These are phyloP conservation scores for Phytopythium helicoides DNA, from an alignment of 352 stramenopile species.

Conservation along the genomic window DNA sequence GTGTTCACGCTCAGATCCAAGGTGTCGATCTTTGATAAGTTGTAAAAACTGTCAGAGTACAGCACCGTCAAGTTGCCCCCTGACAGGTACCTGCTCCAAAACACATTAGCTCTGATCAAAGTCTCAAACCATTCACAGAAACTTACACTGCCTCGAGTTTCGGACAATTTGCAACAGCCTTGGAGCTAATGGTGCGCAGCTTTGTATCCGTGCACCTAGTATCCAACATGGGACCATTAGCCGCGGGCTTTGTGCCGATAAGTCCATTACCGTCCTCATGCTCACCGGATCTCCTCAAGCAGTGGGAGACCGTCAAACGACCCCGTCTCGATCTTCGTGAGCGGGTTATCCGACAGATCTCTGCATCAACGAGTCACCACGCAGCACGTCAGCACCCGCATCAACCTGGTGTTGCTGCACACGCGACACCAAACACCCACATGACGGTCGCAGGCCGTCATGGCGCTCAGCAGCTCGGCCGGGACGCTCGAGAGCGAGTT, in stretches of 20 bases:
- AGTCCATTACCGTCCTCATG: too few species aligned
- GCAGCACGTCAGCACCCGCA: neutral
- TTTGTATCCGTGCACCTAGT: slow-evolving; percentile 44
- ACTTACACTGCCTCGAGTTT: slow-evolving; percentile 40
- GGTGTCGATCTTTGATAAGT: slow-evolving; percentile 46
- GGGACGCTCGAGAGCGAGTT: slow-evolving; percentile 46
- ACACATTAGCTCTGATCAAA: neutral
- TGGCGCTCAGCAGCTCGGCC: slow-evolving; percentile 38
- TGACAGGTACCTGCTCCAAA: slow-evolving; percentile 26
- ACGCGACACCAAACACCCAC: slow-evolving; percentile 16
- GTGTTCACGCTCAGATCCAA: slow-evolving; percentile 60
- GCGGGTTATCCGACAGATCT: slow-evolving; percentile 56
- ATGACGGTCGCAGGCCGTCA: slow-evolving; percentile 34
- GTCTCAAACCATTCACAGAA: neutral
- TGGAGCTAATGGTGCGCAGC: slow-evolving; percentile 36
- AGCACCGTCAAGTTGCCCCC: slow-evolving; percentile 44
- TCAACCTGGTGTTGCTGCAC: slow-evolving; percentile 2
- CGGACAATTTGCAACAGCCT: slow-evolving; percentile 41
- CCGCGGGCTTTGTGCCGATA: too few species aligned
- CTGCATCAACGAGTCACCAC: slow-evolving; percentile 15
- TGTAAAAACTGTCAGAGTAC: slow-evolving; percentile 36
- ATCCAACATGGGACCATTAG: too few species aligned
- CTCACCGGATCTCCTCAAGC: slow-evolving; percentile 43
- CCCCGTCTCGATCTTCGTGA: slow-evolving; percentile 41
- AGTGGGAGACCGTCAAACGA: slow-evolving; percentile 42